Evolutionary conservation across 495 filamentous ascomycete species (phyloP).

Genomic region (Articulospora tetracladia): DNA sequence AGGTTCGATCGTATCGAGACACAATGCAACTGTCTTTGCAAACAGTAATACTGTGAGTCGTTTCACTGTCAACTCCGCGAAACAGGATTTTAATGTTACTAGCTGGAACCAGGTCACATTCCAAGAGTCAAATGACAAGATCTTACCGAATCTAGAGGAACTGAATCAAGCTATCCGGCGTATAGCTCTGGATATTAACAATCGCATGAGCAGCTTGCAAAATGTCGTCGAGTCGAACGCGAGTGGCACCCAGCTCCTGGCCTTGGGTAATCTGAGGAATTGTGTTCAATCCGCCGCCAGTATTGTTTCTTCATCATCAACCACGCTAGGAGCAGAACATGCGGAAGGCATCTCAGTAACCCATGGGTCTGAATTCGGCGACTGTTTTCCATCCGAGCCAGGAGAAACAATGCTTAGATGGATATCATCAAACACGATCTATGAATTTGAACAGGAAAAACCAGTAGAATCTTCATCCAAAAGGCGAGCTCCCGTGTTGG

Average conservation of each 20-base stretch:
- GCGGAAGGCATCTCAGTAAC: conserved; percentile 1
- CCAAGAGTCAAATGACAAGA: conserved; percentile 21
- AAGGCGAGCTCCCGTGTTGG: not conserved
- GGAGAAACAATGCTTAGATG: conserved; percentile 16
- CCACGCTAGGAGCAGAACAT: conserved; percentile 9
- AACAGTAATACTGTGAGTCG: conserved; percentile 10
- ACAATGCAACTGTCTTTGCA: conserved; percentile 15
- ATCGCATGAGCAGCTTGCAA: conserved; percentile 12
- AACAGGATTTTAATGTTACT: not conserved
- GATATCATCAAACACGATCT: conserved; percentile 18
- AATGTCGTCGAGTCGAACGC: conserved; percentile 5
- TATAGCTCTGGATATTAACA: conserved; percentile 13
- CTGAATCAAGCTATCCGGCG: conserved; percentile 11
- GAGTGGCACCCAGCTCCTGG: not conserved
- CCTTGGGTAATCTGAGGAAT: conserved; percentile 12
- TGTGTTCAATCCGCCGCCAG: conserved; percentile 17
- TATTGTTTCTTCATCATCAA: conserved; percentile 18
- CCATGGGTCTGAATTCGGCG: conserved; percentile 19
- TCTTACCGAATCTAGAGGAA: conserved; percentile 18
- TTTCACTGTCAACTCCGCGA: not conserved
- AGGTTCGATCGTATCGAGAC: conserved; percentile 14
- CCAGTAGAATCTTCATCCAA: not conserved
- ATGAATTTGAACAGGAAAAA: conserved; percentile 12
- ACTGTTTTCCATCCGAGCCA: conserved; percentile 11
- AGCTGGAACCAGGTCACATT: conserved; percentile 20